Base-by-base conservation (phyloP, 495 filamentous ascomycete genomes). In the Talaromyces borbonicus region DNA sequence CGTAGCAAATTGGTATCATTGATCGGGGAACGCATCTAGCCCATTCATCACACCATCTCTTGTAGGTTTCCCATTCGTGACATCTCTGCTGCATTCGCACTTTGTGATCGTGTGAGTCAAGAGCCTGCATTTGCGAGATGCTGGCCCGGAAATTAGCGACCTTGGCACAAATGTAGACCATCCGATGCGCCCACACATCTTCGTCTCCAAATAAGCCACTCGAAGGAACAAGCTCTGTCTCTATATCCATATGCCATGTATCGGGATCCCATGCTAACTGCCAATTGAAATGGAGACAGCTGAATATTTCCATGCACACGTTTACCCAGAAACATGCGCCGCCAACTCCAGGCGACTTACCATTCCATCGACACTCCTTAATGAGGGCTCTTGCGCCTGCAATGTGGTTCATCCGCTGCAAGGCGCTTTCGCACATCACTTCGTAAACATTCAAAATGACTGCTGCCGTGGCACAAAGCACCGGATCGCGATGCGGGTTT, bases 251-350 rank as follows among this genome's bases (percentile, higher is more conserved):
- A 2, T 84, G 84, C 92, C 92, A 97, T 5, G 84, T 77, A 59
- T 95, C 88, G 2, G 90, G 90, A 33, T 95, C 78, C 89, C 89
- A 97, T 1, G 88, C 80, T 2, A 89, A 74, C 48, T 82, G 75
- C 85, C 87, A 94, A 61, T 87, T 87, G 60, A 88, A 86, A 48
- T 85, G 79, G 16, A 97, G 65, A 61, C 89, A 95, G 51, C 78
- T 85, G 18, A 96, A 72, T 9, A 97, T 66, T 57, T 98, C 92
- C 79, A 94, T 84, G 12, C 83, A 80, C 11, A 93, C 79, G 54
- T 93, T 96, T 14, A 95, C 63, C 89, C 90, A 96, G 63, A 97
- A 97, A 60, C 90, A 96, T 8, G 90, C 87, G 1, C 82, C 80
- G 7, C 87, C 89, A 33, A 96, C 75, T 3, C 89, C 87, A 3